Evolutionary conservation across 108 stramenopile species (phyloP).

Genomic region (Stephanodiscus triporus): DNA sequence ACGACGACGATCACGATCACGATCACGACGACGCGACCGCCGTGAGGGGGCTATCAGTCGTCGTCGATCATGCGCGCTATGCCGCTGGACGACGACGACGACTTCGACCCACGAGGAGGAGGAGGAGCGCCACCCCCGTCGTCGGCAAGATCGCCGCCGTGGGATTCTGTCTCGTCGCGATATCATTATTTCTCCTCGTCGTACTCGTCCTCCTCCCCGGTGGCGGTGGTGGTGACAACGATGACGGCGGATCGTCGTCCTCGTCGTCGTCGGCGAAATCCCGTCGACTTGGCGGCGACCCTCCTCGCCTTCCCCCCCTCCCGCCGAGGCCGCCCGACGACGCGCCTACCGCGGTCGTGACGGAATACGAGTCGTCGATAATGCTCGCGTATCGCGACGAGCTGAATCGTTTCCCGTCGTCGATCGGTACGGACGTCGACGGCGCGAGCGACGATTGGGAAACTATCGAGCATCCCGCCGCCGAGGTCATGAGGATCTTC

Average conservation of each 20-base stretch:
- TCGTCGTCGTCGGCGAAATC: neutral
- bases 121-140: neutral
- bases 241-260: neutral
- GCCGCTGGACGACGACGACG: no score
- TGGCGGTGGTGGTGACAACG: neutral
- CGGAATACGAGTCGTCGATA: conserved; percentile 23
- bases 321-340: neutral
- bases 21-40: no score
- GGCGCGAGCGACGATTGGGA: conserved; percentile 31
- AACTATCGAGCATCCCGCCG: conserved; percentile 44
- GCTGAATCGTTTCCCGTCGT: conserved; percentile 36
- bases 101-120: neutral
- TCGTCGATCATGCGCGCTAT: no score
- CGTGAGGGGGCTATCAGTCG: no score
- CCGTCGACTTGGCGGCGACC: neutral
- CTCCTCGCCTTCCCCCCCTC: no score
- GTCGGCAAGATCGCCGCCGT: neutral
- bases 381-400: conserved; percentile 12
- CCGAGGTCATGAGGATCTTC: conserved; percentile 27
- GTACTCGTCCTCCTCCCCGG: neutral
- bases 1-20: no score
- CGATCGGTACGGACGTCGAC: conserved; percentile 27
- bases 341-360: no score
- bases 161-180: neutral
- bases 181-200: no score